Evolutionary conservation across 2,329 filamentous ascomycete genomes (phyloP), one percentile per base, ranked within the genome.

Genomic region (Coleophoma cylindrospora): DNA sequence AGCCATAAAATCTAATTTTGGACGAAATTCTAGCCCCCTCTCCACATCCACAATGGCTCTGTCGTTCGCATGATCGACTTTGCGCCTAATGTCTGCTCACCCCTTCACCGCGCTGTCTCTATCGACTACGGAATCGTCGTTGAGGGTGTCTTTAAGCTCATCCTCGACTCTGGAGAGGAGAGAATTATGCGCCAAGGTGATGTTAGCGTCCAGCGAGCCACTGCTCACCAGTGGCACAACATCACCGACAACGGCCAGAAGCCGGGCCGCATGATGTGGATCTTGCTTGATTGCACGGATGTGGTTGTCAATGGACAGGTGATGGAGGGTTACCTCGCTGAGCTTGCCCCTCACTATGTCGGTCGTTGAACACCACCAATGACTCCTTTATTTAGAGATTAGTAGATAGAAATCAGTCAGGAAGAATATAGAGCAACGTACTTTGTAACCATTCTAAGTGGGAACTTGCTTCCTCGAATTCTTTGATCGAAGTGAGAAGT

Each of bases 11-110:
- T 19, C 19, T 19, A 19, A 19, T 19, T 2, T 19, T 2, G 19
- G 19, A 19, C 19, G 19, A 19, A 19, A 19, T 19, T 19, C 3
- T 19, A 50, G 49, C 55, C 54, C 3, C 37, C 50, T 9, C 34
- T 56, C 14, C 45, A 50, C 12, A 36, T 47, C 33, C 15, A 49
- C 37, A 43, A 50, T 36, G 54, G 54, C 3, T 37, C 40, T 17
- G 34, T 56, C 2, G 34, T 51, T 3, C 52, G 54, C 17, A 19
- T 48, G 34, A 49, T 57, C n/a, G 54, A 57, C 22, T 51, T 57
- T 17, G 49, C 17, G 1, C 54, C 53, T 11, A 40, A 41, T 8
- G 22, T 22, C 5, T 15, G 10, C 19, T 47, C 54, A 2, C 48
- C 50, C 4, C 9, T 55, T 14, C 54, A 57, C 19, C 50, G 53